Evolutionary conservation across 768 basidiomycete genomes (phyloP).

Genomic region (Harrya chromipes): DNA sequence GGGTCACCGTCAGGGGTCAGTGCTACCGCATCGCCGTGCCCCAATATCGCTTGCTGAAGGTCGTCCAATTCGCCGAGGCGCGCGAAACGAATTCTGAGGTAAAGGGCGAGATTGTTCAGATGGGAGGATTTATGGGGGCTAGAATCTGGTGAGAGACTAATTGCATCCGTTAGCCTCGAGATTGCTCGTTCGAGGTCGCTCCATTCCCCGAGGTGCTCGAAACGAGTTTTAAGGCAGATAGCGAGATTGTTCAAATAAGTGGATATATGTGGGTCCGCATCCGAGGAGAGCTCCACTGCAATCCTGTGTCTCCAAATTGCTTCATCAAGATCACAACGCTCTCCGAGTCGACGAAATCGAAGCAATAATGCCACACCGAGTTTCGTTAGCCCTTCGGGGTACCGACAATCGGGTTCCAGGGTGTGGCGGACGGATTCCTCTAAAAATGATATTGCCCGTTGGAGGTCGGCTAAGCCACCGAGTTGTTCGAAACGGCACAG

Average conservation of each 20-base stretch:
- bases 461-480: background rate
- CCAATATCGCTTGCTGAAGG: no score
- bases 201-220: background rate
- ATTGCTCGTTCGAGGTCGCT: background rate
- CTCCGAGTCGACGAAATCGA: background rate
- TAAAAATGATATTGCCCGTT: background rate
- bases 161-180: background rate
- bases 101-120: no score
- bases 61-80: no score
- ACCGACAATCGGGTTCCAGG: no score
- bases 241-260: background rate
- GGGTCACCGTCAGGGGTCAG: no score
- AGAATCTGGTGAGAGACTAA: no score
- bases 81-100: no score
- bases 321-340: background rate
- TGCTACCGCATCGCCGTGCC: no score
- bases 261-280: background rate
- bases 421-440: background rate
- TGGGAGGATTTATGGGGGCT: no score
- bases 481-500: background rate
- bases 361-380: background rate
- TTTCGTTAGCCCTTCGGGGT: background rate
- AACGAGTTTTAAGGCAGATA: background rate
- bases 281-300: background rate
- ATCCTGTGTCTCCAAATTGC: background rate